Conservation (phyloP, 345 rosid species). For the Hibiscus trionum region DNA sequence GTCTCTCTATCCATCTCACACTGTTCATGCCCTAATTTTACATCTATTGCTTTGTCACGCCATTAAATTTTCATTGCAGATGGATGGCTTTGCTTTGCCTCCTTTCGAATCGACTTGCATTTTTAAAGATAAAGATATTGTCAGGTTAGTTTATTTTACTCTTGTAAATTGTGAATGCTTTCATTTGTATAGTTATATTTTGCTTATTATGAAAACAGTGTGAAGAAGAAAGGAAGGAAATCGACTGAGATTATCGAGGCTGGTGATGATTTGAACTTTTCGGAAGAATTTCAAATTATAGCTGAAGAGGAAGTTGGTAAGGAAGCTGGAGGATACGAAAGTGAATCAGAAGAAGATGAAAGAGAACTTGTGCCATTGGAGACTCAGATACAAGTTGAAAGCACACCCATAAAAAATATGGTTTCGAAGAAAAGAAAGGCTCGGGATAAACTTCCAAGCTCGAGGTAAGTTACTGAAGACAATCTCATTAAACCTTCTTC, state of each 20-base stretch:
- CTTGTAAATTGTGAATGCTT: background rate
- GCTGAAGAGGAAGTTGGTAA: conserved; percentile 61
- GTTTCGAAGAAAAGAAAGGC: conserved; percentile 74
- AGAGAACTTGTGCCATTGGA: conserved; percentile 16
- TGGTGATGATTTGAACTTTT: conserved; percentile 24
- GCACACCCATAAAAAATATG: conserved; percentile 21
- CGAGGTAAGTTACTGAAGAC: conserved; percentile 44
- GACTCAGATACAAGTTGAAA: conserved; percentile 21
- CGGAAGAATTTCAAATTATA: conserved; percentile 21
- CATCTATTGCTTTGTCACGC: background rate
- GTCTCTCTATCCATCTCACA: conserved; percentile 2
- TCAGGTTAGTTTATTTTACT: conserved; percentile 43
- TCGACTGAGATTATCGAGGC: conserved; percentile 22
- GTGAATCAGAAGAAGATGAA: conserved; percentile 55
- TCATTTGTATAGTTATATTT: background rate
- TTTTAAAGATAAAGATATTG: conserved; percentile 68
- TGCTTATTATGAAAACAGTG: conserved; percentile 30
- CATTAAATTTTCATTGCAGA: conserved; percentile 38
- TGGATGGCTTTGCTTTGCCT: conserved; percentile 88
- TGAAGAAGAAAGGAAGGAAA: conserved; percentile 42
- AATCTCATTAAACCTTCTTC: background rate
- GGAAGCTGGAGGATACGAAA: conserved; percentile 54
- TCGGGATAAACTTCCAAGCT: conserved; percentile 39
- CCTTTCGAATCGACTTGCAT: conserved; percentile 68
- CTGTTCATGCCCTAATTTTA: background rate